Conservation (phyloP, 2,329 filamentous ascomycete genomes). For the Blastomyces parvus region DNA sequence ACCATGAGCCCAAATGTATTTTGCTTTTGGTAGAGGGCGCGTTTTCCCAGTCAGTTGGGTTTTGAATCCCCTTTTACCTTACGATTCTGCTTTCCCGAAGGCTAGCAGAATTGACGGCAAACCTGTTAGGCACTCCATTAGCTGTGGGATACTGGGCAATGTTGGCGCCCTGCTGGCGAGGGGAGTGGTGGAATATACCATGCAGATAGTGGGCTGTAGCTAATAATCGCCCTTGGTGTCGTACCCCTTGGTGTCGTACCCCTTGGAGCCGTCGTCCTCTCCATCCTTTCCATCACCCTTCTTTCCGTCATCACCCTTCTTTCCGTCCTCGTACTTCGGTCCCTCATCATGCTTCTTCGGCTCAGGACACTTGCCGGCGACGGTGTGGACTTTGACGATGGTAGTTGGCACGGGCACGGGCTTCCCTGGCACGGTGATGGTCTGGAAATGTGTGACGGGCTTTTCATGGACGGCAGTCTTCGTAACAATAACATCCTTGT, state of each 20-base stretch:
- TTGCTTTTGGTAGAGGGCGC: not conserved
- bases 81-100: not conserved
- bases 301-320: not conserved
- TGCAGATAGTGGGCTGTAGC: not conserved
- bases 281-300: not conserved
- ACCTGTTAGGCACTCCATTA: not conserved
- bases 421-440: slow-evolving; percentile 4
- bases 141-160: not conserved
- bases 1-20: not conserved
- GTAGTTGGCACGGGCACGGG: not conserved
- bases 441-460: not conserved
- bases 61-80: not conserved
- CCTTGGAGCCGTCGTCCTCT: not conserved
- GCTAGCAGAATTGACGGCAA: not conserved
- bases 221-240: slow-evolving; percentile 4
- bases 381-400: slow-evolving; percentile 1
- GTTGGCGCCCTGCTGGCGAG: not conserved
- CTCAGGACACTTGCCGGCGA: slow-evolving; percentile 5
- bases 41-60: not conserved
- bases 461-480: slow-evolving; percentile 6
- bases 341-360: slow-evolving; percentile 3
- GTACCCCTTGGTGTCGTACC: slow-evolving; percentile 6
- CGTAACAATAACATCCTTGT: slow-evolving; percentile 4
- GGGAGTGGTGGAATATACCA: not conserved
- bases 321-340: not conserved